Conservation (phyloP, 495 filamentous ascomycete species). For the Astrothelium macrocarpum region DNA sequence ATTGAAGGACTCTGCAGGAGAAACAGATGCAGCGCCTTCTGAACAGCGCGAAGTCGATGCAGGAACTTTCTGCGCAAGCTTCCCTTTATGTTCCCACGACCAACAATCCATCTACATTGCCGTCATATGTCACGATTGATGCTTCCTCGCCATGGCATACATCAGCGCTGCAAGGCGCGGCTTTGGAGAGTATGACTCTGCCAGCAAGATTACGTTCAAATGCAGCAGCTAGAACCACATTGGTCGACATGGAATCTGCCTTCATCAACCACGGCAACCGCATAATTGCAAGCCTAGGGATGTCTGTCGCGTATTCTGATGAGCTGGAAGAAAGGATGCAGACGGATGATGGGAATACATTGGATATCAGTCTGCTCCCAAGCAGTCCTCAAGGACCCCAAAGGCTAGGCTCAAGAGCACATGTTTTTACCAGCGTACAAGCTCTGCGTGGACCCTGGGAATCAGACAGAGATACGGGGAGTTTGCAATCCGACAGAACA, state of each 20-base stretch:
- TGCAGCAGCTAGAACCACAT: slow-evolving; percentile 37
- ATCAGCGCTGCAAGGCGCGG: slow-evolving; percentile 64
- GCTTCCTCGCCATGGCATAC: slow-evolving; percentile 66
- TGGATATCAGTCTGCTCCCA: slow-evolving; percentile 18
- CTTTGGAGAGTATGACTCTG: slow-evolving; percentile 71
- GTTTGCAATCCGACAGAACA: slow-evolving; percentile 14
- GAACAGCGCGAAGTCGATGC: slow-evolving; percentile 62
- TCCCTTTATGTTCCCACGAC: slow-evolving; percentile 74
- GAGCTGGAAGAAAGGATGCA: neutral
- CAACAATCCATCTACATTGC: slow-evolving; percentile 46
- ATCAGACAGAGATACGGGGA: slow-evolving; percentile 10
- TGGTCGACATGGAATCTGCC: slow-evolving; percentile 58
- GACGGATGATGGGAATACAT: neutral
- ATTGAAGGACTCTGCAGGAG: slow-evolving; percentile 12
- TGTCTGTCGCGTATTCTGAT: slow-evolving; percentile 35
- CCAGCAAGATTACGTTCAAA: slow-evolving; percentile 58
- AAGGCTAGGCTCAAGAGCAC: slow-evolving; percentile 2
- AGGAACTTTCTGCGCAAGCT: slow-evolving; percentile 56
- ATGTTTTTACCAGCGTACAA: slow-evolving; percentile 24
- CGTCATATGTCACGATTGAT: slow-evolving; percentile 54
- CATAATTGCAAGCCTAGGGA: slow-evolving; percentile 64
- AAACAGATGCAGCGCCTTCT: slow-evolving; percentile 23
- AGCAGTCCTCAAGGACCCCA: neutral
- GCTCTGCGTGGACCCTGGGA: slow-evolving; percentile 25
- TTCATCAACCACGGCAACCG: slow-evolving; percentile 72